Evolutionary conservation across 441 rosid genomes (phyloP).

Genomic region (Corymbia calophylla): DNA sequence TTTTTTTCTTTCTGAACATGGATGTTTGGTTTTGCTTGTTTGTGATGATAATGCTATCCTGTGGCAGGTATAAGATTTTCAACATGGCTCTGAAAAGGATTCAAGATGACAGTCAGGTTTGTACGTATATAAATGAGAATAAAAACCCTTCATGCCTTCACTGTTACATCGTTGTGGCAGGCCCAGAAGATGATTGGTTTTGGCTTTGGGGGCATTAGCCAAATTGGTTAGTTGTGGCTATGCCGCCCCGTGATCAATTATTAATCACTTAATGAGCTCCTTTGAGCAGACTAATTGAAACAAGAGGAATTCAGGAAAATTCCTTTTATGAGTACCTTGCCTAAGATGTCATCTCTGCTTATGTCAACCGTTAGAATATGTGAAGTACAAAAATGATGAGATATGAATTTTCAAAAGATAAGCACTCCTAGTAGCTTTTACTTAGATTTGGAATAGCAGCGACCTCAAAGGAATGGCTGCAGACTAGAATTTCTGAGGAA

Average conservation of each 20-base stretch:
- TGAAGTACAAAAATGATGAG: background rate
- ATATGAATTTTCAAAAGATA: background rate
- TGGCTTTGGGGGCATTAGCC: background rate
- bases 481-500: background rate
- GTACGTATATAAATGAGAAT: background rate
- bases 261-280: background rate
- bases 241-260: background rate
- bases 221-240: background rate
- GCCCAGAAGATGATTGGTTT: background rate
- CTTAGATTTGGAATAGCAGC: background rate
- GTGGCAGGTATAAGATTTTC: conserved; percentile 70
- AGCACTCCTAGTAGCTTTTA: background rate
- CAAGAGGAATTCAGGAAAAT: background rate
- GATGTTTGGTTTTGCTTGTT: background rate
- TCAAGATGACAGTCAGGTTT: conserved; percentile 91
- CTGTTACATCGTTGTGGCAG: background rate
- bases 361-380: background rate
- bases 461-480: background rate
- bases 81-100: conserved; percentile 82
- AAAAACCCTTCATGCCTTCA: background rate
- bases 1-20: conserved; percentile 5
- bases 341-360: background rate
- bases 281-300: background rate
- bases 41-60: background rate
- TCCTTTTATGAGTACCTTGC: background rate